Conservation (phyloP, 225 moss, liverwort and hornwort species). For the Antitrichia curtipendula region DNA sequence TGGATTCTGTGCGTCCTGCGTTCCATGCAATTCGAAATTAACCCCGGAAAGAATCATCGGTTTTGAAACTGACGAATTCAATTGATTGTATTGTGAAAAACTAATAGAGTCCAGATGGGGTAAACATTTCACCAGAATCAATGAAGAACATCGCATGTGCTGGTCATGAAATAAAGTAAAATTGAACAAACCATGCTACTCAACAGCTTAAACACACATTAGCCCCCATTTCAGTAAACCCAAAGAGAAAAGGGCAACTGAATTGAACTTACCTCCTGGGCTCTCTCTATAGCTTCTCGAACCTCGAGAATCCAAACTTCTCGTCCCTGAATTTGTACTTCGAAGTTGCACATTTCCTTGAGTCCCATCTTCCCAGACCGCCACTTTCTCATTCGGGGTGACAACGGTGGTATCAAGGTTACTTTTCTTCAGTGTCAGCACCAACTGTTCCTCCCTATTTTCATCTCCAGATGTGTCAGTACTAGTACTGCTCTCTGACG, state of each 20-base stretch:
- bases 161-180: not conserved
- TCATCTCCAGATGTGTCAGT: conserved; percentile 64
- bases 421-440: conserved; percentile 37
- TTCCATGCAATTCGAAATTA: not conserved
- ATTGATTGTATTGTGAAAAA: not conserved
- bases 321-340: not conserved
- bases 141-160: not conserved
- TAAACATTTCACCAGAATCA: not conserved
- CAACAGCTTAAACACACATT: too few relatives aligned
- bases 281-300: conserved; percentile 21
- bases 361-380: conserved; percentile 27
- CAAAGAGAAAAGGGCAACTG: not conserved
- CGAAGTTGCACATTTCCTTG: conserved; percentile 12
- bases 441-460: conserved; percentile 38
- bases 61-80: not conserved
- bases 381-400: conserved; percentile 40
- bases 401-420: conserved; percentile 44
- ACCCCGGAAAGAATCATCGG: not conserved
- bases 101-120: not conserved
- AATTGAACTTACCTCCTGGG: conserved; percentile 9
- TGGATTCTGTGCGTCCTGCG: conserved; percentile 42
- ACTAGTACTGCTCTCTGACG: conserved; percentile 37
- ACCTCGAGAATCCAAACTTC: not conserved
- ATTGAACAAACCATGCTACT: not conserved
- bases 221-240: not conserved